A percentile compares a stretch with the other conserved stretches of the same genome.
Evolutionary conservation across 1,284 basidiomycete species (phyloP).

Genomic region (Waitea zeae): DNA sequence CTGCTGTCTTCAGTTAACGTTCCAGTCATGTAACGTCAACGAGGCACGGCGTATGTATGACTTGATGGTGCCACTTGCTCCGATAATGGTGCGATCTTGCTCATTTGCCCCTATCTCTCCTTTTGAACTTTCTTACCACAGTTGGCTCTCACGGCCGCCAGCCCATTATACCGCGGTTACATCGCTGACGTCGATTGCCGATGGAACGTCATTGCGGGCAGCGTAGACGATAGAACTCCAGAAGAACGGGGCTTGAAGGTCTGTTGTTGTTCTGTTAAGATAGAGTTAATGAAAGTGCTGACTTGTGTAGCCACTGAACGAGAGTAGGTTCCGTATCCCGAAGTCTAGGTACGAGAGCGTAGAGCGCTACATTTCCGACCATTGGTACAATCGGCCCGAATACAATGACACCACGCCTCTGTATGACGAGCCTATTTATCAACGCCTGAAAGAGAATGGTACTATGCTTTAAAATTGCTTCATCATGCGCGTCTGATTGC

Average conservation of each 20-base stretch:
- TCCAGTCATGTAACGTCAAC: conserved; percentile 87
- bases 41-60: conserved; percentile 93
- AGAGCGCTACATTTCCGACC: conserved; percentile 82
- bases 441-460: conserved; percentile 63
- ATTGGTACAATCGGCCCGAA: conserved; percentile 75
- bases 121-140: conserved; percentile 16
- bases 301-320: conserved; percentile 48
- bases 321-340: conserved; percentile 65
- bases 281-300: not conserved
- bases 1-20: conserved; percentile 94
- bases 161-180: conserved; percentile 88
- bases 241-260: conserved; percentile 87
- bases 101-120: conserved; percentile 2
- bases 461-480: conserved; percentile 9
- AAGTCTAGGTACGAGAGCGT: conserved; percentile 98
- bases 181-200: conserved; percentile 94
- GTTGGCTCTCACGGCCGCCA: conserved; percentile 89
- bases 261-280: conserved; percentile 1
- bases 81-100: conserved; percentile 60
- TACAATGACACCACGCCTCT: conserved; percentile 87
- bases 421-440: conserved; percentile 59
- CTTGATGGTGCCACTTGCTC: conserved; percentile 83
- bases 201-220: conserved; percentile 96
- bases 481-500: not conserved
- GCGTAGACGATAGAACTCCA: conserved; percentile 91